Base-by-base conservation (phyloP, 176 grass and related monocot species). In the Thalia dealbata region DNA sequence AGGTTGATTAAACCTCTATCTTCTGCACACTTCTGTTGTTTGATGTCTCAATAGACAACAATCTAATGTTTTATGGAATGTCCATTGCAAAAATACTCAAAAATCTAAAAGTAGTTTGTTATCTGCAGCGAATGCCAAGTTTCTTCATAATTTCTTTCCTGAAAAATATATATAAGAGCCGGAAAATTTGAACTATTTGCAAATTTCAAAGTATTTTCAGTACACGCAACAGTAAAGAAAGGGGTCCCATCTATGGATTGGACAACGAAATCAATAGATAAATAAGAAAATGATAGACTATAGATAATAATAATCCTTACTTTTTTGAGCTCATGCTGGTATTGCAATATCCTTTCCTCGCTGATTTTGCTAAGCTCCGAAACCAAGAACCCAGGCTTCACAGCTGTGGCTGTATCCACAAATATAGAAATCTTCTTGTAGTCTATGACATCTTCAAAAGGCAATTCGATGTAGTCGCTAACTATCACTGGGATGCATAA, bases 311-410 rank as follows among this genome's bases (percentile, higher is more conserved):
- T 42, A 62, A 45, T 25, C 71, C 80, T 72, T 72, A 97, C 93
- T 89, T 35, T 86, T 84, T 88, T 92, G 78, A 92, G 91, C 79
- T 97, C 93, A 76, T 45, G 69, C 65, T 97, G 93, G 56, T 92
- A 97, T 55, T 90, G 78, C 74, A 92, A 54, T 71, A 97, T 88
- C 61, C 73, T 79, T 62, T 88, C 80, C 69, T 81, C 45, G 48
- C 81, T 88, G 32, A 97, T 68, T 80, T 65, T 78, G 63, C 70
- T 71, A 71, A 97, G 87, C 73, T 84, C 66, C 7, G 84, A 84
- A 75, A 71, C 81, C 78, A 97, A 82, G 63, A 70, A 82, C 67
- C 87, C 87, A 79, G 93, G 83, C 52, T 86, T 83, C 56, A 92
- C 74, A 7, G 89, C 89, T 73, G 78, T 87, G 81, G 35, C 84